Conservation (phyloP, 2,329 filamentous ascomycete genomes). For the Penicillium griseofulvum region DNA sequence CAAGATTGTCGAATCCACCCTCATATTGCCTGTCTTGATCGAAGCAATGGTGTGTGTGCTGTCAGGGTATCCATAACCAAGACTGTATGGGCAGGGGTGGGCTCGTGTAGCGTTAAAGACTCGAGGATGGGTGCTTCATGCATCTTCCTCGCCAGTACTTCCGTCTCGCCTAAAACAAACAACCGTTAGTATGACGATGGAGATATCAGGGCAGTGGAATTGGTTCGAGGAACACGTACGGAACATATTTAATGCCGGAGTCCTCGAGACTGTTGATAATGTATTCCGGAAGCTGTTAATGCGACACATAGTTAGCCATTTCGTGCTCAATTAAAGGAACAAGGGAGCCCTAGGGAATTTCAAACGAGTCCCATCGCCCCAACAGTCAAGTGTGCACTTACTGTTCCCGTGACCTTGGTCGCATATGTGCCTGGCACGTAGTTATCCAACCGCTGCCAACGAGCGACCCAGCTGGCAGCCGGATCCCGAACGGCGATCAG, state of each 20-base stretch:
- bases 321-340: neutral
- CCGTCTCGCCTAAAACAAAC: slow-evolving; percentile 42
- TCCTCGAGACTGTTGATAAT: slow-evolving; percentile 56
- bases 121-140: slow-evolving; percentile 20
- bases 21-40: neutral
- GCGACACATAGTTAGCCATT: neutral
- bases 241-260: slow-evolving; percentile 61
- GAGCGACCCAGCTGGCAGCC: slow-evolving; percentile 87
- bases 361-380: neutral
- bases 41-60: slow-evolving; percentile 3
- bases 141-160: slow-evolving; percentile 46
- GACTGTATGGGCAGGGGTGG: slow-evolving; percentile 3
- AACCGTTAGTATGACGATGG: slow-evolving; percentile 5
- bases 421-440: slow-evolving; percentile 91
- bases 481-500: slow-evolving; percentile 82
- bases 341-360: neutral
- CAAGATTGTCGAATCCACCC: slow-evolving; percentile 6
- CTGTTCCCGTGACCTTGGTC: slow-evolving; percentile 84
- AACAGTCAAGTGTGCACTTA: slow-evolving; percentile 34
- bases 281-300: slow-evolving; percentile 54
- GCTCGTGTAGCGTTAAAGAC: slow-evolving; percentile 3
- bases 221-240: slow-evolving; percentile 40
- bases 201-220: neutral
- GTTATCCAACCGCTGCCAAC: slow-evolving; percentile 86
- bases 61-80: slow-evolving; percentile 12